A percentile compares a stretch with the other conserved stretches of the same genome.
Conservation (phyloP, 257 asterid genomes). For the Gynochthodes officinalis region DNA sequence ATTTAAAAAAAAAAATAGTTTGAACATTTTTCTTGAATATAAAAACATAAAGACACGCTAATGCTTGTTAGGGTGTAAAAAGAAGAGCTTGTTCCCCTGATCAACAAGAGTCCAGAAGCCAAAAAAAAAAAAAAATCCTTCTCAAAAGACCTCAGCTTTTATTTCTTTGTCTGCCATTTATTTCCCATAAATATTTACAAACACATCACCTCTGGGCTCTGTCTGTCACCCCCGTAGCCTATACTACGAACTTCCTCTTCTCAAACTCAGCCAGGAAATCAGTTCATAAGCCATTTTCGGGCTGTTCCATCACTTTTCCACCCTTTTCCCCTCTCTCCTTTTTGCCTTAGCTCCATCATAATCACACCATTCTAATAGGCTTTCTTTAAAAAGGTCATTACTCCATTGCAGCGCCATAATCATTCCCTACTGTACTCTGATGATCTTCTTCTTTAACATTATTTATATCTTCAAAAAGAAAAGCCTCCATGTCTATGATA, state of each 20-base stretch:
- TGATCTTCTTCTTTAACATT: background rate
- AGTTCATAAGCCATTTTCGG: constrained; percentile 28
- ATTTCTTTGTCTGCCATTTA: constrained; percentile 83
- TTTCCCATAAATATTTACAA: constrained; percentile 37
- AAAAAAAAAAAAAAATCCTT: constrained; percentile 39
- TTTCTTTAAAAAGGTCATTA: constrained; percentile 1
- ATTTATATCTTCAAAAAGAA: background rate
- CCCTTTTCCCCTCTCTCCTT: constrained; percentile 5
- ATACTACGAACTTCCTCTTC: constrained; percentile 10
- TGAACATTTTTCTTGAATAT: too few relatives aligned
- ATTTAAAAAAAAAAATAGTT: too few relatives aligned
- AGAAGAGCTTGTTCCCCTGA: constrained; percentile 40
- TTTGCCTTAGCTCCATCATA: background rate
- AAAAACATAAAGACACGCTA: background rate
- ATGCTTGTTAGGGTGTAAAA: constrained; percentile 6
- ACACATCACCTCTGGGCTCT: constrained; percentile 34
- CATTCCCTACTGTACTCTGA: background rate
- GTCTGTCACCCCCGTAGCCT: constrained; percentile 26
- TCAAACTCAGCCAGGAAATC: constrained; percentile 33
- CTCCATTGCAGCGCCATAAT: background rate
- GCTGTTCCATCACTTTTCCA: constrained; percentile 23
- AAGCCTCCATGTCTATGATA: background rate
- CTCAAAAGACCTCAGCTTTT: constrained; percentile 59
- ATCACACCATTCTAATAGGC: constrained; percentile 17
- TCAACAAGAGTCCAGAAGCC: constrained; percentile 51